Evolutionary conservation across 768 basidiomycete species (phyloP).

Genomic region (Mycena alexandri): DNA sequence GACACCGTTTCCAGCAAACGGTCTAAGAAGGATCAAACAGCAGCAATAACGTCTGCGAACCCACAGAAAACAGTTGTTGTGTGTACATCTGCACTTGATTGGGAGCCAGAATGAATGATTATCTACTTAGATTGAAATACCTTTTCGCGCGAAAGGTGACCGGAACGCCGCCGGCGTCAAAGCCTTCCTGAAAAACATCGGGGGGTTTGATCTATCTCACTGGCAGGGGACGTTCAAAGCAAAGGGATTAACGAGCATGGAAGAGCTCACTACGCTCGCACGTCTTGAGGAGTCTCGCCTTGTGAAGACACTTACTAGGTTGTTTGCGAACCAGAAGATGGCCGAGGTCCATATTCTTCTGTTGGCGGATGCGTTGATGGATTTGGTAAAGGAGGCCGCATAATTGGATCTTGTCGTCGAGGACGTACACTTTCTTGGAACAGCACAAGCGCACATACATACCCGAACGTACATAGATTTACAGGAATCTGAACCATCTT

Average conservation of each 20-base stretch:
- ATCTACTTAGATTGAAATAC: not conserved
- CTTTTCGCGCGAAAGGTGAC: not conserved
- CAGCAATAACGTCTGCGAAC: not conserved
- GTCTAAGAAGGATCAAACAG: not conserved
- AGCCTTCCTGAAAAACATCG: conserved; percentile 24
- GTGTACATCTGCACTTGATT: not conserved
- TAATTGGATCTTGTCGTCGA: not conserved
- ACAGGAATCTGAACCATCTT: no score
- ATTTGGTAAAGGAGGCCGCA: conserved; percentile 5
- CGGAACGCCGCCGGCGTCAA: conserved; percentile 2
- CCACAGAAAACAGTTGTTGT: not conserved
- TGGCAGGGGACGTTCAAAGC: conserved; percentile 27
- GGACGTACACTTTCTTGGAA: not conserved
- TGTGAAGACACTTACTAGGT: conserved; percentile 22
- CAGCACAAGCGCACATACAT: no score
- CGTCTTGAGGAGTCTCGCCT: conserved; percentile 11
- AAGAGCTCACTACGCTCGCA: conserved; percentile 15
- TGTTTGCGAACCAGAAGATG: conserved; percentile 20
- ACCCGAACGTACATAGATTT: no score
- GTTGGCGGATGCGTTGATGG: conserved; percentile 27
- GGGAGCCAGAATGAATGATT: not conserved
- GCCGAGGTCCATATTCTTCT: conserved; percentile 21
- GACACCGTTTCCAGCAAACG: conserved; percentile 4
- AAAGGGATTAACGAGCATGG: conserved; percentile 18
- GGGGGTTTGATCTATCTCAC: conserved; percentile 26